Evolutionary conservation across 108 stramenopile genomes (phyloP).

Genomic region (Licmophora abbreviata): DNA sequence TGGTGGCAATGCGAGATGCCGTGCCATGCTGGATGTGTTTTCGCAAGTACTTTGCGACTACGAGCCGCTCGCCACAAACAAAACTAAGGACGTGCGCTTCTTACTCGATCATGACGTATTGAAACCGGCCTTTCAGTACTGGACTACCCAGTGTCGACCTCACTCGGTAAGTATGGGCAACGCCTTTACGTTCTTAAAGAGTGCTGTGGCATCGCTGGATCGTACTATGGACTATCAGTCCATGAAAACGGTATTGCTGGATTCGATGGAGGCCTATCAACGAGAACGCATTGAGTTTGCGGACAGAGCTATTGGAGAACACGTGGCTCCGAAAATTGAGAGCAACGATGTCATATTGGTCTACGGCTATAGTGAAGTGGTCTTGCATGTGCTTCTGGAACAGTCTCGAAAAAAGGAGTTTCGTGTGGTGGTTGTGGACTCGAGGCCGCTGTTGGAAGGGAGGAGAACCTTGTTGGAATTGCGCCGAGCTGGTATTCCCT

Average conservation of each 20-base stretch:
- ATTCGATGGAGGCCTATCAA: constrained; percentile 82
- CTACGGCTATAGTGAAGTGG: constrained; percentile 75
- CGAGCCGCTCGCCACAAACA: constrained; percentile 25
- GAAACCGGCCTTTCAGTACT: constrained; percentile 85
- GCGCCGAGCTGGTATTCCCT: constrained; percentile 58
- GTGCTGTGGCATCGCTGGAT: constrained; percentile 76
- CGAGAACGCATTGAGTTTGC: constrained; percentile 89
- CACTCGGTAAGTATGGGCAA: constrained; percentile 96
- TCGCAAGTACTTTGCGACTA: constrained; percentile 54
- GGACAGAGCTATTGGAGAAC: constrained; percentile 76
- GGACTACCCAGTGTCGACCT: constrained; percentile 84
- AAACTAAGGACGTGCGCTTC: constrained; percentile 49
- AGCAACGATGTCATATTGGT: constrained; percentile 92
- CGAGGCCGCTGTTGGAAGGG: constrained; percentile 80
- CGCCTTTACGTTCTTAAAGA: constrained; percentile 86
- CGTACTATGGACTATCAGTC: constrained; percentile 76
- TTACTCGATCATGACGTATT: constrained; percentile 78
- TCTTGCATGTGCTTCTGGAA: constrained; percentile 44
- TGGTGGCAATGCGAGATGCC: constrained; percentile 86
- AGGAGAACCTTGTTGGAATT: constrained; percentile 56
- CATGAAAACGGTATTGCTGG: constrained; percentile 59
- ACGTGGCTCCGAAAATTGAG: constrained; percentile 71
- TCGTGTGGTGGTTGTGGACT: constrained; percentile 94
- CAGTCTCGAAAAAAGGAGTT: constrained; percentile 40
- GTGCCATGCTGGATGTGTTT: constrained; percentile 87